phyloP scores from a whole-genome alignment of 371 early-diverging fungal genomes.

The Mortierella sp. region DNA sequence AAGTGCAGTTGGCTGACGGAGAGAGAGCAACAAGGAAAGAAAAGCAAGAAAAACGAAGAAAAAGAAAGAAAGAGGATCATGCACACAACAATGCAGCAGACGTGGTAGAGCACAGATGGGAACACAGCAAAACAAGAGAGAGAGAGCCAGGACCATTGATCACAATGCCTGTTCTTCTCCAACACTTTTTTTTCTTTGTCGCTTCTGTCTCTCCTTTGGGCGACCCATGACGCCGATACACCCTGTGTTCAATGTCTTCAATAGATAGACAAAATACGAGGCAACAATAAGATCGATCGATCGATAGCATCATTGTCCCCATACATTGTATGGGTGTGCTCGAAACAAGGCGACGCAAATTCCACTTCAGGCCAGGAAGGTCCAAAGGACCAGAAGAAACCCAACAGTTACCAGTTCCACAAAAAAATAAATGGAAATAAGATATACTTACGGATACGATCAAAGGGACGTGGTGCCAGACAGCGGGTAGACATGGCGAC shows the following conservation, averaged over 20 bases:
- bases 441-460: background rate
- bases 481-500: background rate
- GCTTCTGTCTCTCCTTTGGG: background rate
- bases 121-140: too few relatives aligned
- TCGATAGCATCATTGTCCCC: background rate
- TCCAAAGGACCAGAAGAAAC: background rate
- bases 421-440: background rate
- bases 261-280: background rate
- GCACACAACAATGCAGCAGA: background rate
- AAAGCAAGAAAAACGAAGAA: background rate
- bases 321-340: background rate
- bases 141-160: background rate
- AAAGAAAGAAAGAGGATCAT: background rate
- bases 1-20: background rate
- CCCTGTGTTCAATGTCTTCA: background rate
- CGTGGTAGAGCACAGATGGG: constrained; percentile 4
- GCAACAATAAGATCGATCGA: background rate
- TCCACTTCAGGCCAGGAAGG: background rate
- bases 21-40: background rate
- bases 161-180: background rate
- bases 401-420: background rate
- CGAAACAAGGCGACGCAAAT: constrained; percentile 4
- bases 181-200: background rate
- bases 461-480: background rate
- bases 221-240: background rate